Percentiles rank a stretch among this genome's conserved stretches.
Conservation (phyloP, 2,329 filamentous ascomycete species). For the Juglanconis sp. region DNA sequence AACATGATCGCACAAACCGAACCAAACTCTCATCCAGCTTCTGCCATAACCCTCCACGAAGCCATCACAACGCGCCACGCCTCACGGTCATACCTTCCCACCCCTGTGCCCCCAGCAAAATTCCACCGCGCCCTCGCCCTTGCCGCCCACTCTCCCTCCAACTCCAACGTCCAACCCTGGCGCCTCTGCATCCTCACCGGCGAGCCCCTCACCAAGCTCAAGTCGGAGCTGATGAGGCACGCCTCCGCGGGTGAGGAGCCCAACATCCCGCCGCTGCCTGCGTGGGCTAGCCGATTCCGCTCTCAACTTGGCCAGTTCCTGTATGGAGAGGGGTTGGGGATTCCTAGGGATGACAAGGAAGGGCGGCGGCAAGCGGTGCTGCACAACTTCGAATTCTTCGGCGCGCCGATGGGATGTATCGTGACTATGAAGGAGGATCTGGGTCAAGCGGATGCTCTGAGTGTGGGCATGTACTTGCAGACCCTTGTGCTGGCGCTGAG, state of each 20-base stretch:
- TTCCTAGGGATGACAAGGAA: conserved; percentile 19
- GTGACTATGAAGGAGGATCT: conserved; percentile 21
- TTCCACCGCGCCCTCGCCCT: conserved; percentile 2
- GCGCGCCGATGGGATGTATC: conserved; percentile 20
- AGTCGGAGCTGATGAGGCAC: not conserved
- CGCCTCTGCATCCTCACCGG: conserved; percentile 15
- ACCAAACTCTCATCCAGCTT: not conserved
- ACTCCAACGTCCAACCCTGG: conserved; percentile 24
- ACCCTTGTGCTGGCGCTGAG: conserved; percentile 20
- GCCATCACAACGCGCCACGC: conserved; percentile 21
- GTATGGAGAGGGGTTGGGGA: conserved; percentile 20
- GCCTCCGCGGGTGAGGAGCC: conserved; percentile 4
- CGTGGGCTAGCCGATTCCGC: conserved; percentile 1
- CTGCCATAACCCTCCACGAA: conserved; percentile 18
- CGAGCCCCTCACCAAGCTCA: not conserved
- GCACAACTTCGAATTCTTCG: conserved; percentile 24
- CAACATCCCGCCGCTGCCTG: conserved; percentile 10
- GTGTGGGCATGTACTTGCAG: conserved; percentile 19
- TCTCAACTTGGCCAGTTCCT: conserved; percentile 17
- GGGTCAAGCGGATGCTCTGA: conserved; percentile 6
- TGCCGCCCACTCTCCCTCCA: conserved; percentile 9
- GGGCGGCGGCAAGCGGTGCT: conserved; percentile 14
- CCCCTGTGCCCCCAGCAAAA: conserved; percentile 7
- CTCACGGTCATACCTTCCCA: conserved; percentile 15
- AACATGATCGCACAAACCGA: too few species aligned